Evolutionary conservation across 192 early-diverging fungal genomes (phyloP), one percentile per base, ranked within the genome.

Genomic region (Coemansia brasiliensis): DNA sequence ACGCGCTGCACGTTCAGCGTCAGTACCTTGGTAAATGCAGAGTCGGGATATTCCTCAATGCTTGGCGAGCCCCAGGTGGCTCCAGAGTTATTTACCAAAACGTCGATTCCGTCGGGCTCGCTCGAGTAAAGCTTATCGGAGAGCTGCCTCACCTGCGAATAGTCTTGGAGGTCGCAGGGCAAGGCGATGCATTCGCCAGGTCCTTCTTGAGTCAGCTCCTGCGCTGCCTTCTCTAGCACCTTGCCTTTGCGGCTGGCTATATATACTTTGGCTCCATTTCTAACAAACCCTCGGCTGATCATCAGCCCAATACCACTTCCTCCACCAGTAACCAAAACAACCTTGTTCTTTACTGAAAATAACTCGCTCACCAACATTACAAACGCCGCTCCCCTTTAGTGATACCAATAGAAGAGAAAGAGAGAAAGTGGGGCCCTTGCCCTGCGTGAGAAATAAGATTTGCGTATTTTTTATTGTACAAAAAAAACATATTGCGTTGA

Each of bases 231-330:
- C 22, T 86, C 83, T 39, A 84, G 82, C 1, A 81, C 84, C 6
- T 69, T 40, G 11, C 69, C 74, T 54, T 91, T 93, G 58, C 95
- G 84, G 25, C 88, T 89, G 32, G 89, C 86, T 63, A 97, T 94
- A 69, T 94, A 97, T 21, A 97, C 95, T 67, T 82, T 88, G 55
- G 90, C 92, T 12, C 94, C 94, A 82, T 90, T 92, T 57, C 83
- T 85, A 25, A 94, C 86, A 43, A 92, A 88, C 17, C 88, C 89
- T 49, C 84, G 55, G 10, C 82, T 64, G 38, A 88, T 83, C 86
- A 88, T 85, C 52, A 70, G 61, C 17, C 65, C 62, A 18, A 71
- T 61, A 27, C 85, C 86, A 26, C 83, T 75, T 26, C 82, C 80
- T 55, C 88, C 90, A 42, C 92, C 92, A 15, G 90, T 94, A 29